phyloP scores from a whole-genome alignment of 148 eudicot genomes.

The Rhododendron vialii region DNA sequence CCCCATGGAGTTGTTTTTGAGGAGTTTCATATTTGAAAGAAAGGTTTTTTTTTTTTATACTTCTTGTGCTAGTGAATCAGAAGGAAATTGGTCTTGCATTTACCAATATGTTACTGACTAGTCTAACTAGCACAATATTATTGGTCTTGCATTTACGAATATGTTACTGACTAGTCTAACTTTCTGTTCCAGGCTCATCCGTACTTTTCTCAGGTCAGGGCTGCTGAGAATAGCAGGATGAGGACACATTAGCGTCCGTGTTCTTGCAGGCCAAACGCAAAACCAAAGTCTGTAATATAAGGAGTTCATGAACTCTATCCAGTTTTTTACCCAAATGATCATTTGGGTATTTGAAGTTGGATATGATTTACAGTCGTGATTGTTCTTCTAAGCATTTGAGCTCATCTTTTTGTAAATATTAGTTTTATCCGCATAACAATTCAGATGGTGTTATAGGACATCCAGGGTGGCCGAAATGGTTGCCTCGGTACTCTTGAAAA shows the following conservation, averaged over 20 bases:
- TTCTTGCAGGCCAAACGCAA: neutral
- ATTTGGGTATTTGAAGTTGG: neutral
- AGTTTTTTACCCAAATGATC: neutral
- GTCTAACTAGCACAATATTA: neutral
- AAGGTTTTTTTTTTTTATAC: neutral
- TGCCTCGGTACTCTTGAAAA: no score
- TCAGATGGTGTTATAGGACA: neutral
- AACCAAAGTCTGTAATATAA: neutral
- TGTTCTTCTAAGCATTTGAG: neutral
- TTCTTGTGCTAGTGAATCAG: neutral
- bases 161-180: neutral
- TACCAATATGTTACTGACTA: neutral
- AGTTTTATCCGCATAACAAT: neutral
- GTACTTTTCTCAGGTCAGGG: conserved; percentile 84
- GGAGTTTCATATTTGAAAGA: neutral
- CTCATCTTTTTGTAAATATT: neutral
- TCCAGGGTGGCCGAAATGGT: neutral
- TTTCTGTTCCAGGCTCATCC: conserved; percentile 61
- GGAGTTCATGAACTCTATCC: no score
- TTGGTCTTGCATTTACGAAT: neutral
- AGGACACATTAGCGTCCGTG: conserved; percentile 41
- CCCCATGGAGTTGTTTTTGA: neutral
- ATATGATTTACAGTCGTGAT: neutral
- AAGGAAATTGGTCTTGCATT: neutral
- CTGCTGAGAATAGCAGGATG: conserved; percentile 90